Evolutionary conservation across 1,284 basidiomycete species (phyloP), one percentile per base, ranked within the genome.

Genomic region (Boletus semigastroideus): DNA sequence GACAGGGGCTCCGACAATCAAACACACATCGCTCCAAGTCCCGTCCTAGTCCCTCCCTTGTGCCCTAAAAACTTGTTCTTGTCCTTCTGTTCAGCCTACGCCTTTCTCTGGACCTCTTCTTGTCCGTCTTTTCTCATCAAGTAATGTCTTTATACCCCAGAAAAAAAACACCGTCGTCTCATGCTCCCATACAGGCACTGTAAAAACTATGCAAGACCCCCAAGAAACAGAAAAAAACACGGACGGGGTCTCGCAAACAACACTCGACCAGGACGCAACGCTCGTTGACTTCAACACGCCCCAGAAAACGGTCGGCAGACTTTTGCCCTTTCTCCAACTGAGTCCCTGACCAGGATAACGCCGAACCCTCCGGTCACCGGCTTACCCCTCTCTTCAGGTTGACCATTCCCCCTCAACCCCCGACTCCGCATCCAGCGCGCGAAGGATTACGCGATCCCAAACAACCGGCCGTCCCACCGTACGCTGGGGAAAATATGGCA

Each of bases 1-100:
- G 65, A 70, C 65, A 67, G 65, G 65, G 65, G 65, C 65, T 70
- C 66, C 63, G 68, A 70, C 65, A 70, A 70, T 67, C 67, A 25
- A 54, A 54, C n/a, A 67, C 65, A 52, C 65, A 69, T 60, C 65
- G 50, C 51, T 61, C 57, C 54, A 55, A 57, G 62, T 52, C 40
- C 31, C 48, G 45, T 34, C 52, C 25, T 50, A 19, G 55, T 37
- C 59, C 39, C 39, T 54, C 53, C 19, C 55, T 59, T 54, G 44
- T 16, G 20, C 41, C 37, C 45, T 41, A 53, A 63, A 68, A 59
- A 53, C 51, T 41, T 5, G 48, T 55, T 28, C 51, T 56, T 7
- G 48, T 50, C 49, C 46, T 54, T 11, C 31, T 43, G 6, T 19
- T 19, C 36, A 48, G 34, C 39, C 31, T 48, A 16, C 31, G 40